Evolutionary conservation across 1,284 basidiomycete genomes (phyloP).

Genomic region (Dichomitus squalens): DNA sequence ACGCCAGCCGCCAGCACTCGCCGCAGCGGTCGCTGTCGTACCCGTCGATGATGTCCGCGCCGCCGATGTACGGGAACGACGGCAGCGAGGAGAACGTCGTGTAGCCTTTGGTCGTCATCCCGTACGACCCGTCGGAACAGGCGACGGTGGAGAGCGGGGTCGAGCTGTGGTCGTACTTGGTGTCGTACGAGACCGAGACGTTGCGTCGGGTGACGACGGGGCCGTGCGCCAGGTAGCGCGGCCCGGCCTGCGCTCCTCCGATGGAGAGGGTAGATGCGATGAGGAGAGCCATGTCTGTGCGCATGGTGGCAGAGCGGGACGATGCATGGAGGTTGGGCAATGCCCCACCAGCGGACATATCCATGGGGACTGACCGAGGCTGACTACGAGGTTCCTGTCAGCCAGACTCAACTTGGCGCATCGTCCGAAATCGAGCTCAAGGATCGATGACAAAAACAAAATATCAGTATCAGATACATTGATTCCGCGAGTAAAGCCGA

Average conservation of each 20-base stretch:
- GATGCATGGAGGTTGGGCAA: neutral
- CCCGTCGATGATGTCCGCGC: slow-evolving; percentile 39
- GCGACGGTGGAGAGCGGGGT: slow-evolving; percentile 39
- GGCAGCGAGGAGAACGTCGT: slow-evolving; percentile 47
- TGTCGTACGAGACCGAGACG: slow-evolving; percentile 42
- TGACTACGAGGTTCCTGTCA: no score
- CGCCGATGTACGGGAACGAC: slow-evolving; percentile 51
- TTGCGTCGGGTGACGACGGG: neutral
- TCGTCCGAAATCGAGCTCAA: no score
- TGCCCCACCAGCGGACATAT: neutral
- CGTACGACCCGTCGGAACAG: slow-evolving; percentile 48
- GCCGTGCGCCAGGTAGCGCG: neutral
- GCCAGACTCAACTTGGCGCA: no score
- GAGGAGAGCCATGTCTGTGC: neutral
- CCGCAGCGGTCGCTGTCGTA: slow-evolving; percentile 45
- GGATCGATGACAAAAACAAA: no score
- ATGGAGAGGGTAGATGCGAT: neutral
- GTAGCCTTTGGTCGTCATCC: slow-evolving; percentile 43
- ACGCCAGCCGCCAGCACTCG: slow-evolving; percentile 46
- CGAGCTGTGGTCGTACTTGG: slow-evolving; percentile 40
- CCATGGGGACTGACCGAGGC: neutral
- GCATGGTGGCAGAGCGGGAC: neutral
- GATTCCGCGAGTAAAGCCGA: no score
- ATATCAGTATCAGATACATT: no score
- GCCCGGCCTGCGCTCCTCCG: no score